phyloP scores from a whole-genome alignment of 2,329 filamentous ascomycete species.

The Leptographium galeiforme region DNA sequence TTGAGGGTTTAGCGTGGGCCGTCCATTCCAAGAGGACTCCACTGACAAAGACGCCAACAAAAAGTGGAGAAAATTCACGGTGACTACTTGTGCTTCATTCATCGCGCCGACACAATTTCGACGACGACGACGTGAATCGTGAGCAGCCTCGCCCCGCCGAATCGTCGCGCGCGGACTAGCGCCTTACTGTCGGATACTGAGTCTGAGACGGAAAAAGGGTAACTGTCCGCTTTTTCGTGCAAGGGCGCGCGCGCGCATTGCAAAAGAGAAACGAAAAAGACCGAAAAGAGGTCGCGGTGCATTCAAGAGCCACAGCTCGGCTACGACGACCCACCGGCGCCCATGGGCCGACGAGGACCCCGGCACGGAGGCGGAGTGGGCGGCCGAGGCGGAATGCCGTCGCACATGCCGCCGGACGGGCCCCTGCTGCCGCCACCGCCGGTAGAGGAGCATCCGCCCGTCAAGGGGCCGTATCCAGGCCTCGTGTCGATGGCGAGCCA shows the following conservation, averaged over 20 bases:
- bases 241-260: not conserved
- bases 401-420: not conserved
- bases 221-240: not conserved
- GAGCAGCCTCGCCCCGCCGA: not conserved
- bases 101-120: not conserved
- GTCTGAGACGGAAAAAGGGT: not conserved
- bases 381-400: not conserved
- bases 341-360: conserved; percentile 9
- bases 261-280: not conserved
- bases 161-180: too few species aligned
- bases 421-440: not conserved
- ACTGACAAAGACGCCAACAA: not conserved
- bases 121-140: not conserved
- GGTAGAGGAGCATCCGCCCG: conserved; percentile 7
- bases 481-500: conserved; percentile 41
- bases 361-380: conserved; percentile 4
- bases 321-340: not conserved
- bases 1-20: too few species aligned
- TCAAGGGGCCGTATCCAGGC: conserved; percentile 22
- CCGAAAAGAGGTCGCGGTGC: not conserved
- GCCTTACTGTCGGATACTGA: not conserved
- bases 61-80: not conserved
- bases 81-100: not conserved
- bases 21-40: too few species aligned
- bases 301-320: not conserved